Conservation (phyloP, 495 filamentous ascomycete genomes). For the Podospora fimiseda region DNA sequence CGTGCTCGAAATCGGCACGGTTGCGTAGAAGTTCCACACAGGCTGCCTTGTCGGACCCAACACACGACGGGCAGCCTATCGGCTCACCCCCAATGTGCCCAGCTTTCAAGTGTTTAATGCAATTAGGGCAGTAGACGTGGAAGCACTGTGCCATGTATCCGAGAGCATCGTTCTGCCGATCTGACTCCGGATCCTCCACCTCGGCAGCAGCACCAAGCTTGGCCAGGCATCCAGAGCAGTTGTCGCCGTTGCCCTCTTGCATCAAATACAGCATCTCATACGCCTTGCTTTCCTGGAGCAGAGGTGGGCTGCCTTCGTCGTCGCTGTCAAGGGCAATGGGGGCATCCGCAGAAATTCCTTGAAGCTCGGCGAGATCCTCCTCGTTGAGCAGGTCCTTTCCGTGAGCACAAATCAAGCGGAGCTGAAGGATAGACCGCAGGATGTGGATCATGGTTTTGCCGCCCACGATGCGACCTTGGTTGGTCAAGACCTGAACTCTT, state of each 20-base stretch:
- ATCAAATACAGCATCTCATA: slow-evolving; percentile 80
- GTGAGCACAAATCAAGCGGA: slow-evolving; percentile 86
- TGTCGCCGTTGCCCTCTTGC: slow-evolving; percentile 64
- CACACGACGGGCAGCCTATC: slow-evolving; percentile 20
- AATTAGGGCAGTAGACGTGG: slow-evolving; percentile 71
- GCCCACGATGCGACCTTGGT: slow-evolving; percentile 54
- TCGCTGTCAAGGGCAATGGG: slow-evolving; percentile 84
- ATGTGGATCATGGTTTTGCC: slow-evolving; percentile 85
- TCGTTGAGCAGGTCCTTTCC: slow-evolving; percentile 80
- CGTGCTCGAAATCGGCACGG: slow-evolving; percentile 54
- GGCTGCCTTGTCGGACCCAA: slow-evolving; percentile 31
- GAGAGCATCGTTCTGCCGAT: slow-evolving; percentile 57
- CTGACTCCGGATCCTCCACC: slow-evolving; percentile 44
- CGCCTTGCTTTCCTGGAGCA: slow-evolving; percentile 56
- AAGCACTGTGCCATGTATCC: slow-evolving; percentile 78
- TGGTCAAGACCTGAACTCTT: slow-evolving; percentile 46
- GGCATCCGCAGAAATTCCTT: slow-evolving; percentile 70
- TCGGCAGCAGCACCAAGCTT: slow-evolving; percentile 54
- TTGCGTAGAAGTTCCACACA: slow-evolving; percentile 62
- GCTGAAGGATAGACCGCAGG: slow-evolving; percentile 79
- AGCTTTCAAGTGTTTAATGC: slow-evolving; percentile 50
- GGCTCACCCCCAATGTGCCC: slow-evolving; percentile 20
- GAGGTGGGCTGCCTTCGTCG: slow-evolving; percentile 49
- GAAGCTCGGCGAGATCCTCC: slow-evolving; percentile 68
- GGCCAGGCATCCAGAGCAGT: slow-evolving; percentile 60